A percentile compares a stretch with the other conserved stretches of the same genome.
Conservation (phyloP, 805 yeast species). For the Cyberlindnera veronae region DNA sequence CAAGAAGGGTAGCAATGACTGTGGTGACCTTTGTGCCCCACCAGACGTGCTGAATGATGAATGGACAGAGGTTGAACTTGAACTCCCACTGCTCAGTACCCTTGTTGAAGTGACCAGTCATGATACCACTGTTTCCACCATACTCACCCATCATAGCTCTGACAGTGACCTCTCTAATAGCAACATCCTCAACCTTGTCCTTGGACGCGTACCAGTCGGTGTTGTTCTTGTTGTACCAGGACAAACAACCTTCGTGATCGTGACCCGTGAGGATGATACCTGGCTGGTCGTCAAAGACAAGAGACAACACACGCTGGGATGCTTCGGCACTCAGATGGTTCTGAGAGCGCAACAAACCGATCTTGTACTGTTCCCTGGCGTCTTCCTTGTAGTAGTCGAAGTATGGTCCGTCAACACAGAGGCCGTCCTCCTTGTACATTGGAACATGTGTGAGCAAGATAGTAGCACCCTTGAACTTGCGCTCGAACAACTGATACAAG, state of each 20-base stretch:
- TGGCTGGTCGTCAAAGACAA: slow-evolving; percentile 63
- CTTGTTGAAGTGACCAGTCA: slow-evolving; percentile 66
- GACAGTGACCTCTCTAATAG: slow-evolving; percentile 76
- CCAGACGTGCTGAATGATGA: slow-evolving; percentile 89
- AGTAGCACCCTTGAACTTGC: slow-evolving; percentile 71
- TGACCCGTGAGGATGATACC: slow-evolving; percentile 92
- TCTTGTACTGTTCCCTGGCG: slow-evolving; percentile 60
- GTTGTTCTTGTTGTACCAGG: slow-evolving; percentile 50
- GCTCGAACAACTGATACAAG: slow-evolving; percentile 51
- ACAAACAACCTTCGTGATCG: slow-evolving; percentile 92
- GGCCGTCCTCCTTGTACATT: slow-evolving; percentile 72
- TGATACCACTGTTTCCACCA: slow-evolving; percentile 82
- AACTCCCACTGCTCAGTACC: slow-evolving; percentile 53
- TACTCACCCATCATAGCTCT: slow-evolving; percentile 96
- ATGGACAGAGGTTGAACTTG: slow-evolving; percentile 71
- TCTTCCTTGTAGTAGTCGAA: slow-evolving; percentile 55
- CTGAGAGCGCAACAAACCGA: slow-evolving; percentile 73
- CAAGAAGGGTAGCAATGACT: slow-evolving; percentile 37
- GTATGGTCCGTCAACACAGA: slow-evolving; percentile 85
- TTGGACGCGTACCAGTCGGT: slow-evolving; percentile 60
- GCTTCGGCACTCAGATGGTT: slow-evolving; percentile 74
- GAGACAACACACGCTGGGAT: slow-evolving; percentile 62
- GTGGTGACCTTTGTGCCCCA: slow-evolving; percentile 74
- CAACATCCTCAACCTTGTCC: slow-evolving; percentile 29
- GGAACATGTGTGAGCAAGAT: slow-evolving; percentile 88